Conservation (phyloP, 192 early-diverging fungal genomes). For the Gonapodya sp. region DNA sequence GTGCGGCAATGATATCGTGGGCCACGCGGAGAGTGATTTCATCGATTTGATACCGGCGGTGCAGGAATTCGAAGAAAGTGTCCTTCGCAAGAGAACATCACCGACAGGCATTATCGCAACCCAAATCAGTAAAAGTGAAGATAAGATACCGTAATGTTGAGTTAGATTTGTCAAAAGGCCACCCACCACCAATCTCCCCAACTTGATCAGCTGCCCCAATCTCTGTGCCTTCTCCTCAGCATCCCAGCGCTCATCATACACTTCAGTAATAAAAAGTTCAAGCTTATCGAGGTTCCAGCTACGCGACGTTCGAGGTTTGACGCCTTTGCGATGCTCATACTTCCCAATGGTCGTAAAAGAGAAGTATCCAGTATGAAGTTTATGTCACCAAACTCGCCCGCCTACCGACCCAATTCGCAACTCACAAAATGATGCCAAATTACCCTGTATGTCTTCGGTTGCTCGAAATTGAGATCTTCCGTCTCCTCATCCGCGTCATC, state of each 20-base stretch:
- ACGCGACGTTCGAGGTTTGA: slow-evolving; percentile 22
- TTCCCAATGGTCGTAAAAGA: slow-evolving; percentile 27
- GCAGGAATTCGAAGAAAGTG: slow-evolving; percentile 34
- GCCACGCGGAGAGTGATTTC: slow-evolving; percentile 31
- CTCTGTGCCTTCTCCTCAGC: slow-evolving; percentile 21
- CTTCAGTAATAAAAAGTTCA: slow-evolving; percentile 28
- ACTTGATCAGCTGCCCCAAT: not conserved
- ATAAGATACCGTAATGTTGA: too few species aligned
- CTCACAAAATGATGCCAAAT: slow-evolving; percentile 2
- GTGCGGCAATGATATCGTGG: slow-evolving; percentile 35
- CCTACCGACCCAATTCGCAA: not conserved
- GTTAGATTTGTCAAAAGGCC: too few species aligned
- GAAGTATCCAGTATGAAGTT: slow-evolving; percentile 11
- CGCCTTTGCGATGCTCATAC: slow-evolving; percentile 26
- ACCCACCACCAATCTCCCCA: not conserved
- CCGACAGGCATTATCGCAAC: slow-evolving; percentile 6
- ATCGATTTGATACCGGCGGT: slow-evolving; percentile 28
- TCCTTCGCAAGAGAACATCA: slow-evolving; percentile 23
- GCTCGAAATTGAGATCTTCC: not conserved
- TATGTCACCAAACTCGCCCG: not conserved
- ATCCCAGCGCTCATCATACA: slow-evolving; percentile 28
- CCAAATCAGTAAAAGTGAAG: too few species aligned
- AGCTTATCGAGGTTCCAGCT: slow-evolving; percentile 20
- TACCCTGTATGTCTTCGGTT: not conserved
- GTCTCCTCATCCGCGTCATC: slow-evolving; percentile 1